phyloP scores from a whole-genome alignment of 129 eudicot genomes.

The Escallonia herrerae region DNA sequence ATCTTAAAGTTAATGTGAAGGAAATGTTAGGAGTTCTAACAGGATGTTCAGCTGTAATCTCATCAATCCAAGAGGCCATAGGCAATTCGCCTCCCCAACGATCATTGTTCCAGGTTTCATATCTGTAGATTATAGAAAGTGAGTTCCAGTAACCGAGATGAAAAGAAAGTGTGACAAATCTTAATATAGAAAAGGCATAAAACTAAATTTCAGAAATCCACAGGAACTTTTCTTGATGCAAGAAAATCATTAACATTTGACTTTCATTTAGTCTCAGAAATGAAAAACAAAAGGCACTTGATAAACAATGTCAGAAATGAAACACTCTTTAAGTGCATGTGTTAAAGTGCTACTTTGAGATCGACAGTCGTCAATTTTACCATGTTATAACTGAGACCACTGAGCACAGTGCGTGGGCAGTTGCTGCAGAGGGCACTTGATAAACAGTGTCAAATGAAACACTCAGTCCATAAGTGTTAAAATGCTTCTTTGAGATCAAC shows the following conservation, averaged over 20 bases:
- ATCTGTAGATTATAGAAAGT: constrained; percentile 29
- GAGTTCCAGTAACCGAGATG: background rate
- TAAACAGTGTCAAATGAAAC: too few relatives aligned
- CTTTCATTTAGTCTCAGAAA: background rate
- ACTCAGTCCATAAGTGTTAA: too few relatives aligned
- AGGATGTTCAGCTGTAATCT: constrained; percentile 70
- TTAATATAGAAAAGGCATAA: background rate
- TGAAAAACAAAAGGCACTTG: too few relatives aligned
- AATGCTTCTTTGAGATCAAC: too few relatives aligned
- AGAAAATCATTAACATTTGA: background rate
- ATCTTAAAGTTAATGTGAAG: constrained; percentile 8
- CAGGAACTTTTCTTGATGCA: background rate
- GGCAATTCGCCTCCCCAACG: constrained; percentile 97
- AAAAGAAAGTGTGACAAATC: background rate
- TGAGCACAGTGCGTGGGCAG: too few relatives aligned
- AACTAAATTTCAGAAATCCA: background rate
- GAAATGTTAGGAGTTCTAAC: constrained; percentile 32
- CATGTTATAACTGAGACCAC: too few relatives aligned
- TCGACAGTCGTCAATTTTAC: too few relatives aligned
- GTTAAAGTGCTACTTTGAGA: too few relatives aligned
- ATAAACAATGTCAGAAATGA: too few relatives aligned
- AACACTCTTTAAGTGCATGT: too few relatives aligned
- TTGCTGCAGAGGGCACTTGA: too few relatives aligned
- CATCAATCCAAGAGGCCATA: constrained; percentile 85
- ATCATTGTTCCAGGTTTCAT: constrained; percentile 75